Conservation (phyloP, 306 rosid species). For the Notholithocarpus densiflorus region DNA sequence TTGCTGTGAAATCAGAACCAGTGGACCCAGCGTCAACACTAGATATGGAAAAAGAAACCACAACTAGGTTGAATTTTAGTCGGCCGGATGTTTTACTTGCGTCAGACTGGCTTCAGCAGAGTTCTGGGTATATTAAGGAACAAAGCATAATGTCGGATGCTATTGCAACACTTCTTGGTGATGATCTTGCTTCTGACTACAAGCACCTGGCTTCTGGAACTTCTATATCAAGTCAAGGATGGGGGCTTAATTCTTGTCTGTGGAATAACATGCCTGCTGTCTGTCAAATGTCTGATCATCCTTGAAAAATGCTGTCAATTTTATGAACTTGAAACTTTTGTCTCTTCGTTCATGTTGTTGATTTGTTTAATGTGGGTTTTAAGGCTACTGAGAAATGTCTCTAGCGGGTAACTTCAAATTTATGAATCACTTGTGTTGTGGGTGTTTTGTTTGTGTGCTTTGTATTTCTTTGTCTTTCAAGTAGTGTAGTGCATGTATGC, state of each 20-base stretch:
- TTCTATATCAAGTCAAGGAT: slow-evolving; percentile 40
- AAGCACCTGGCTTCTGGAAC: slow-evolving; percentile 39
- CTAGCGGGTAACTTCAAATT: slow-evolving; percentile 23
- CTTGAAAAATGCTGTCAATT: slow-evolving; percentile 35
- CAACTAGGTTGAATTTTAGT: slow-evolving; percentile 16
- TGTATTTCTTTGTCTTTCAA: slow-evolving; percentile 12
- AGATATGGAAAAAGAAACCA: slow-evolving; percentile 40
- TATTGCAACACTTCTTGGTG: slow-evolving; percentile 37
- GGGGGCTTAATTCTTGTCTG: slow-evolving; percentile 50
- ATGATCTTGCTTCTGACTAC: slow-evolving; percentile 50
- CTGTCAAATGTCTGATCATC: slow-evolving; percentile 53
- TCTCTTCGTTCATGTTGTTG: slow-evolving; percentile 27
- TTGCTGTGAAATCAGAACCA: slow-evolving; percentile 52
- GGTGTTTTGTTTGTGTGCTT: slow-evolving; percentile 28
- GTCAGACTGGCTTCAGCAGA: slow-evolving; percentile 61
- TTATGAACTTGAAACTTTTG: slow-evolving; percentile 33
- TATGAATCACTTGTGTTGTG: slow-evolving; percentile 18
- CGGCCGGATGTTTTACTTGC: slow-evolving; percentile 65
- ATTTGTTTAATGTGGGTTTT: slow-evolving; percentile 21
- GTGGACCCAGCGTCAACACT: slow-evolving; percentile 45
- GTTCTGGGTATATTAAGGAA: slow-evolving; percentile 37
- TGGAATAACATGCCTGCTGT: slow-evolving; percentile 66
- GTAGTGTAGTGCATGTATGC: slow-evolving; percentile 31
- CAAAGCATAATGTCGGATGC: slow-evolving; percentile 31
- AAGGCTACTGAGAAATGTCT: slow-evolving; percentile 21